Base-by-base conservation (phyloP, 1,284 basidiomycete genomes). In the Sparassis latifolia region DNA sequence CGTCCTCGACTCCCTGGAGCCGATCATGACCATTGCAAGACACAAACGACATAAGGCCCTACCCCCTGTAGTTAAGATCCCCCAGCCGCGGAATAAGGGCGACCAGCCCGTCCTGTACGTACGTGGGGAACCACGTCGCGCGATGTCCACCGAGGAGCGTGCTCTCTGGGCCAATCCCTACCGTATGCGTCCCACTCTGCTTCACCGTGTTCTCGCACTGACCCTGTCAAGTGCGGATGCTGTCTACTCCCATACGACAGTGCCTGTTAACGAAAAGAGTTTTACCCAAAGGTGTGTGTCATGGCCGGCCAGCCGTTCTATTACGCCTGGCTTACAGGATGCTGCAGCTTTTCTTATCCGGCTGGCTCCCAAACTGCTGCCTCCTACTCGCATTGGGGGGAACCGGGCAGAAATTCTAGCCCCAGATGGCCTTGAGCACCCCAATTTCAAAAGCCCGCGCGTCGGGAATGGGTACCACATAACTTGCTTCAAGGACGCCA, bases 161-260 rank as follows among this genome's bases (percentile, higher is more conserved):
- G 62, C 67, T 35, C 86, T 82, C 78, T 84, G 77, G 77, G 76
- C 86, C 4, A 86, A 78, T 60, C 87, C 86, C 45, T 89, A 89
- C 64, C 69, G 86, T 89, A 67, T 58, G 83, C 27, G 12, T 6
- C 43, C 20, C 33, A 9, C 31, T 44, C 10, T 28, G 40, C 5
- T 4, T 30, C 20, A 20, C 20, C 20, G 20, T 20, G 20, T 20
- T 20, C 20, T 20, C 20, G 27, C 12, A 20, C 39, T 37, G 29
- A 27, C 32, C 27, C 5, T 56, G 27, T 42, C 40, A 42, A 89
- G 87, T 89, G 33, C 75, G 86, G 52, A 89, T 89, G 81, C 64
- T 89, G 3, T 69, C 78, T 2, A 77, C 77, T 33, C 84, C 86
- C 3, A 48, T 86, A 44, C 77, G 86, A 20, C 64, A 62, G 47